Base-by-base conservation (phyloP, 345 rosid genomes). In the Rhizophora apiculata region DNA sequence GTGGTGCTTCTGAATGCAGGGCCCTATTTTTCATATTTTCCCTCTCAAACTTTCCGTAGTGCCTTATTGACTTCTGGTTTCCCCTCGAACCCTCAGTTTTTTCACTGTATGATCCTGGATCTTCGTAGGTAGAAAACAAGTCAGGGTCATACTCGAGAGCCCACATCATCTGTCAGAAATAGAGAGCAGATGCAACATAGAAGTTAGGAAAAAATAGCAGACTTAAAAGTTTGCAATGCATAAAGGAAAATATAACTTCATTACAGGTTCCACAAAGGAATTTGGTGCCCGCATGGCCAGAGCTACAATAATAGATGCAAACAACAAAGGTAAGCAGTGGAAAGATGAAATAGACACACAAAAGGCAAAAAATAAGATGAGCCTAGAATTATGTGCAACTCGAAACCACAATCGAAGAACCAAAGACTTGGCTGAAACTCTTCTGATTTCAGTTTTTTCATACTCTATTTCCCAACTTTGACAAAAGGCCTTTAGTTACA, bases 141-240 rank as follows among this genome's bases (percentile, higher is more conserved):
- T 87, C 96, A 1, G 99, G 99, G 61, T 95, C 96, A 34, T 90
- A 95, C 77, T 95, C 98, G 67, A 95, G 83, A 58, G 98, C 98
- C 98, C 99, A 95, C 99, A 95, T 95, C 99, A 95, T 95, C 99
- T 95, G 94, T 73, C 13, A 53, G 65, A 64, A 34, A 70, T 67
- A 62, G 22, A 66, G 54, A 43, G 64, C 55, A 64, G 37, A 64
- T 2, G 21, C 34, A 53, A 53, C 8, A 76, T 62, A 57, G 21
- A 57, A 56, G 22, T 21, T 56, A 56, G 24, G 29, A 13, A 60
- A 37, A 53, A 62, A 52, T 4, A 34, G 43, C 57, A 34, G 36
- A 69, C 22, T 63, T 63, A 58, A 21, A 21, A 46, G 26, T 65
- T 60, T 43, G 39, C 49, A 5, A 11, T 53, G 10, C 15, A 63